Base-by-base conservation (phyloP, 2,329 filamentous ascomycete species). In the Sporothrix euskadiensis region DNA sequence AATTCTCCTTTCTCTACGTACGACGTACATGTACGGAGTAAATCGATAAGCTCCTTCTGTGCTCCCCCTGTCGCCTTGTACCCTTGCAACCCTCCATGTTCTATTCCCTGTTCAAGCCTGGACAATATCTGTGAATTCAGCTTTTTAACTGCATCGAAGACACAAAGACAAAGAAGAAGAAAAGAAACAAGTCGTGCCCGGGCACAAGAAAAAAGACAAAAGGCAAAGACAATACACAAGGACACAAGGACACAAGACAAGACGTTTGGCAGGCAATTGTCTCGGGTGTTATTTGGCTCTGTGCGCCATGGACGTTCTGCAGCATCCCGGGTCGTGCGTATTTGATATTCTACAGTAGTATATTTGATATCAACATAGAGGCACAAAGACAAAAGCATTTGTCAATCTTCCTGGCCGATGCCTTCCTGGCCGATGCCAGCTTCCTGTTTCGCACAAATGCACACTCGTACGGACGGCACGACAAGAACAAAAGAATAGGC, bases 221-320 rank as follows among this genome's bases (percentile, higher is more conserved):
- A 35, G 19, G 35, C 10, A 63, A 44, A 41, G 35, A 26, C 4
- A 26, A 63, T 19, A 26, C 35, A 35, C 35, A 35, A 35, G 35
- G 35, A 35, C 35, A 35, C 35, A 35, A 35, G 35, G 14, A 54
- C 22, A 59, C 56, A 35, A 39, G 57, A 39, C 14, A 49, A 63
- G 61, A 66, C 61, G 61, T 66, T 30, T 65, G 72, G 57, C 66
- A 70, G 72, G 71, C 54, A 65, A 32, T 35, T 73, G 72, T 73
- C 72, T 73, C 72, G 72, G 72, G 71, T 70, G 72, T 66, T 73
- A 73, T 73, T 49, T 73, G 35, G 57, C 8, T 56, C 16, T 56
- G 32, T 70, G n/a, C 32, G 30, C 7, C 47, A 19, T 56, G 19
- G 35, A 32, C 49, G 44, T 49, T 49, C 12, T 56, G 22, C 52